These are phyloP conservation scores for Chenopodium suecicum DNA, from an alignment of 148 eudicot genomes.

Conservation along the genomic window DNA sequence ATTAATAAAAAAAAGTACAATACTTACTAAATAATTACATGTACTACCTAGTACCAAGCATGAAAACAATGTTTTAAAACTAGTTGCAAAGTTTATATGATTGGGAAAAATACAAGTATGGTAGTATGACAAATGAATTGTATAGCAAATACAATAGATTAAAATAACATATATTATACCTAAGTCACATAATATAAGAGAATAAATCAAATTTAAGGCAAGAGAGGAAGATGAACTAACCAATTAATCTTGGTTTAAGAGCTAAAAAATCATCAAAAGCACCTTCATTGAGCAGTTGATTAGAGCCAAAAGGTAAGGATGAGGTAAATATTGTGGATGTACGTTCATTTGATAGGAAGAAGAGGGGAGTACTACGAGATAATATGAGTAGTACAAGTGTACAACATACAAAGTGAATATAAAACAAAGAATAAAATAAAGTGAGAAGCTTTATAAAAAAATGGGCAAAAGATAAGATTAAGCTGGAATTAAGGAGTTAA, in stretches of 20 bases:
- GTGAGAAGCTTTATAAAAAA: background rate
- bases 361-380: conserved; percentile 7
- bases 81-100: background rate
- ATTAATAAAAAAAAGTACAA: background rate
- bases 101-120: background rate
- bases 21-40: background rate
- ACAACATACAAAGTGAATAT: conserved; percentile 11
- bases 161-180: too few species aligned
- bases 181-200: too few species aligned
- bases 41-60: background rate
- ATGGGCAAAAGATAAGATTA: background rate
- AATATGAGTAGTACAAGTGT: conserved; percentile 15
- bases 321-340: background rate
- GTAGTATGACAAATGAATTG: background rate
- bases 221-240: background rate
- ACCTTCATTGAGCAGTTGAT: background rate
- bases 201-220: too few species aligned
- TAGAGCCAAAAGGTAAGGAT: background rate
- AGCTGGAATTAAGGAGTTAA: background rate
- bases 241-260: conserved; percentile 10
- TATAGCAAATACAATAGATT: background rate
- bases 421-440: background rate
- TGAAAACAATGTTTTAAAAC: background rate
- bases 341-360: conserved; percentile 1
- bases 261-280: background rate